These are phyloP conservation scores for Umbilicus rupestris DNA, from an alignment of 164 flowering plant genomes.

Conservation along the genomic window DNA sequence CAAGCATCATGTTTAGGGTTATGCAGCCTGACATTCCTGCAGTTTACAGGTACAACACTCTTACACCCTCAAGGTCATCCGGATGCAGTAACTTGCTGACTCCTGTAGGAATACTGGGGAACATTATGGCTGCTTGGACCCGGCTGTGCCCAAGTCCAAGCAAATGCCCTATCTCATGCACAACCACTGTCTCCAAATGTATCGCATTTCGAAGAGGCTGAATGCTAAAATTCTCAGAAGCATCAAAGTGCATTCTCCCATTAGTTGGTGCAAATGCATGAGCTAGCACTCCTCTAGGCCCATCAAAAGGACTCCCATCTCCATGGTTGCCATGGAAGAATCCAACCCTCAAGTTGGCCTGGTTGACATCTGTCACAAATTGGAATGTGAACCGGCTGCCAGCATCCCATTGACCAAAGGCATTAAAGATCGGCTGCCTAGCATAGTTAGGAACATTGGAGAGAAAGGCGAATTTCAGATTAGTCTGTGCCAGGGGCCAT, in stretches of 20 bases:
- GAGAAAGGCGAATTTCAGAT: background rate
- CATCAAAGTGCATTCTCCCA: background rate
- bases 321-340: too few species aligned
- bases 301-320: too few species aligned
- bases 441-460: background rate
- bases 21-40: background rate
- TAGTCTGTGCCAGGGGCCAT: background rate
- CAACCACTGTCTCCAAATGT: background rate
- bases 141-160: background rate
- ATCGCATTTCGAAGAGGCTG: background rate
- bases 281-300: too few species aligned
- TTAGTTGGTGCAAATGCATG: too few species aligned
- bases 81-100: background rate
- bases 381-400: background rate
- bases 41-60: background rate
- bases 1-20: too few species aligned
- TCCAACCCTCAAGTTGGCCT: background rate
- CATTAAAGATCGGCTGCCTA: background rate
- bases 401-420: background rate
- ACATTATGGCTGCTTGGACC: background rate
- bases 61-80: background rate
- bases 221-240: background rate
- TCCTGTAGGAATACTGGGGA: background rate
- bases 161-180: background rate
- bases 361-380: background rate